These are phyloP conservation scores for Coprinellus aureogranulatus DNA, from an alignment of 768 basidiomycete species.

Conservation along the genomic window DNA sequence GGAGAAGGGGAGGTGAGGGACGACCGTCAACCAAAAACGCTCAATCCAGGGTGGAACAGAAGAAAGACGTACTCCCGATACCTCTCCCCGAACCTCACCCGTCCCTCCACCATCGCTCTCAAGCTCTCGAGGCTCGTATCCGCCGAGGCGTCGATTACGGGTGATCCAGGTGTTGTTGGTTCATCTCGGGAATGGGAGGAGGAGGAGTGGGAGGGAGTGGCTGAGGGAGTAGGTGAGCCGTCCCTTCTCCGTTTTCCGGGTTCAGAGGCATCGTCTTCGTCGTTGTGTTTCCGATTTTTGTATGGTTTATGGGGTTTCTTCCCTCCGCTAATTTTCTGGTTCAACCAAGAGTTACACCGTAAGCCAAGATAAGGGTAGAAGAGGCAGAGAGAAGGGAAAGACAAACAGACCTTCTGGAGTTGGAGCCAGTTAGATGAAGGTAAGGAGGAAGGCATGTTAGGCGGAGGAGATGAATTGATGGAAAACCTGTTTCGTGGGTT, in stretches of 20 bases:
- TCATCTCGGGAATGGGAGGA: not conserved
- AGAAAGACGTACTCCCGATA: slow-evolving; percentile 43
- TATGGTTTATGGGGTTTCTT: slow-evolving; percentile 2
- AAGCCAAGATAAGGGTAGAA: no score
- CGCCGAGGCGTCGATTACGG: slow-evolving; percentile 24
- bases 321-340: slow-evolving; percentile 9
- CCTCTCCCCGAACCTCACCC: slow-evolving; percentile 34
- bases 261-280: not conserved
- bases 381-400: no score
- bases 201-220: not conserved
- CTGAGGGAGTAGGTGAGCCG: no score
- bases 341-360: not conserved
- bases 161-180: slow-evolving; percentile 27
- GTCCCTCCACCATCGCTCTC: slow-evolving; percentile 53
- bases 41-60: no score
- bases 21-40: no score
- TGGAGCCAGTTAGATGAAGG: slow-evolving; percentile 62
- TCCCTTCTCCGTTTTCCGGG: no score
- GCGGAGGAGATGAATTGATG: not conserved
- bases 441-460: not conserved
- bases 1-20: not conserved
- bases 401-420: slow-evolving; percentile 48
- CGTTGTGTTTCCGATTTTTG: slow-evolving; percentile 10
- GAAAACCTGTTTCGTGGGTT: no score
- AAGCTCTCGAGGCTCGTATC: slow-evolving; percentile 40